Base-by-base conservation (phyloP, 2,329 filamentous ascomycete species). In the Fusarium bactridioides region DNA sequence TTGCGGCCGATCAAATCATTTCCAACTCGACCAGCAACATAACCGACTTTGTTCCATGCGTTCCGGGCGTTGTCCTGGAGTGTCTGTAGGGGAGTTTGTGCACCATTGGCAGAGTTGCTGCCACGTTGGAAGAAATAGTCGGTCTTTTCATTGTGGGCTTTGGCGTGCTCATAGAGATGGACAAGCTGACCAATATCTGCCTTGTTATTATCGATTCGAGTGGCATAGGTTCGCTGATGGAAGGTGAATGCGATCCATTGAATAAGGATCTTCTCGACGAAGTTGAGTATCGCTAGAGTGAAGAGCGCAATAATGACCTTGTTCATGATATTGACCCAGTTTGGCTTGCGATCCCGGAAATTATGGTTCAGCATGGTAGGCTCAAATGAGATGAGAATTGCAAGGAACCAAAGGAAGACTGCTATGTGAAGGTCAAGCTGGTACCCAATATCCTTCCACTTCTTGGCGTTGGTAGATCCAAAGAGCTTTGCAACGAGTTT, bases 211-310 rank as follows among this genome's bases (percentile, higher is more conserved):
- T 96, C 94, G 76, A 98, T 98, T 21, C 95, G 88, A 75, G 95
- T 94, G 29, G 93, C 91, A 78, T 98, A 98, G 0, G 95, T 98
- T 48, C 95, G 89, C 64, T 93, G 86, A 80, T 98, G 95, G 82
- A 98, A 98, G 69, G 92, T 94, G 64, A 95, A 95, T 37, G 95
- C 95, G 74, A 98, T 97, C 83, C 97, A 91, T 79, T 98, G 95
- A 61, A 98, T 97, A 74, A 97, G 88, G 67, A 98, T 93, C 85
- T 98, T 98, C 81, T 98, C 95, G 58, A 92, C 86, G 67, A 96
- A 92, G 81, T 98, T 98, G 69, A 98, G 85, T 6, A 90, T 86
- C 0, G 91, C 88, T 69, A 93, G 89, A 19, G 97, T 92, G 75
- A 98, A 95, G n/a, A 97, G 79, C 5, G 93, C 88, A 23, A 97